Evolutionary conservation across 768 basidiomycete genomes (phyloP).

Genomic region (Coprinopsis cinerea): DNA sequence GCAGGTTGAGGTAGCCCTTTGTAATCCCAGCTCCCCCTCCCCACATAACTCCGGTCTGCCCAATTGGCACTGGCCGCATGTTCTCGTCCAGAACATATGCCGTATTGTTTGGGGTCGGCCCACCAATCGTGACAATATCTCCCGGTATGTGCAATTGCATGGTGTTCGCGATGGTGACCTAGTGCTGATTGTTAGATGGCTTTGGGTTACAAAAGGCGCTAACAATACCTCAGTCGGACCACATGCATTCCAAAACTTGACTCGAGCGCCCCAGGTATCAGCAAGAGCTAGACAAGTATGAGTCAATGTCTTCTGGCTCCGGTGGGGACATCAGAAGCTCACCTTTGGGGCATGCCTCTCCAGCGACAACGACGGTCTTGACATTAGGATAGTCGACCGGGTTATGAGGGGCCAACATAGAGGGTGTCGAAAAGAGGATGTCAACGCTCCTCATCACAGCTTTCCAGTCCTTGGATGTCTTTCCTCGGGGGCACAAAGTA

Average conservation of each 20-base stretch:
- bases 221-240: slow-evolving; percentile 49
- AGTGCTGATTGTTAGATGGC: slow-evolving; percentile 1
- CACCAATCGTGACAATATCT: slow-evolving; percentile 40
- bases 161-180: slow-evolving; percentile 57
- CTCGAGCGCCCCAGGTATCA: slow-evolving; percentile 38
- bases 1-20: slow-evolving; percentile 49
- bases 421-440: slow-evolving; percentile 50
- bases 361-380: slow-evolving; percentile 47
- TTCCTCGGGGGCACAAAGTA: slow-evolving; percentile 49
- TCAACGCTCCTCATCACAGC: slow-evolving; percentile 46
- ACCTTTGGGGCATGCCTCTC: slow-evolving; percentile 54
- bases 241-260: slow-evolving; percentile 46
- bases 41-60: slow-evolving; percentile 47
- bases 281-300: slow-evolving; percentile 24
- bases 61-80: slow-evolving; percentile 30
- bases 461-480: slow-evolving; percentile 47
- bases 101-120: slow-evolving; percentile 49
- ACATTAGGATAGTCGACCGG: slow-evolving; percentile 50
- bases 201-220: background rate
- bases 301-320: background rate
- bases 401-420: slow-evolving; percentile 46
- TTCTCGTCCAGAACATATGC: slow-evolving; percentile 36
- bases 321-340: slow-evolving; percentile 7
- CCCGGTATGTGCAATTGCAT: slow-evolving; percentile 41
- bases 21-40: slow-evolving; percentile 57